These are phyloP conservation scores for Colletotrichum limetticola DNA, from an alignment of 2,329 filamentous ascomycete genomes.

Conservation along the genomic window DNA sequence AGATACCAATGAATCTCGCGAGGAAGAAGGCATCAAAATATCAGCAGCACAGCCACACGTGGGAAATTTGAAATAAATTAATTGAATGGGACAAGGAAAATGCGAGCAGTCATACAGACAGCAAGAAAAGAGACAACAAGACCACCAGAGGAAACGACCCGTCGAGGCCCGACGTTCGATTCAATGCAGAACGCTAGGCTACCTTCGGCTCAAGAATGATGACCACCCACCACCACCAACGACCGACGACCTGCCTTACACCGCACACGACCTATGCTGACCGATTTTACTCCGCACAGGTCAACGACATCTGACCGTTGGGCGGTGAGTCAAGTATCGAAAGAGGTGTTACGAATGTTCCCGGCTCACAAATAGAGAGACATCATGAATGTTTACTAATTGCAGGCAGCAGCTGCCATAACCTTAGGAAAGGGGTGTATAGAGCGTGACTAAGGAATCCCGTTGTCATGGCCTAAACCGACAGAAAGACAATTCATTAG, in stretches of 20 bases:
- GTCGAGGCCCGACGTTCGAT: neutral
- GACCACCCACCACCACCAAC: neutral
- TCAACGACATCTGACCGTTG: neutral
- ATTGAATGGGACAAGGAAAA: too few species aligned
- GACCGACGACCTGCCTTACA: neutral
- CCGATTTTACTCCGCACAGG: neutral
- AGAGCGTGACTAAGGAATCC: too few species aligned
- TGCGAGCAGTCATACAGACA: neutral
- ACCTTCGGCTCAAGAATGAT: slow-evolving; percentile 12
- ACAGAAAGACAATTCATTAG: too few species aligned
- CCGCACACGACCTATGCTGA: neutral
- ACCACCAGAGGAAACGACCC: neutral
- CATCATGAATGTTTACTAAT: neutral
- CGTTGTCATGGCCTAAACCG: too few species aligned
- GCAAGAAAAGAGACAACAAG: neutral
- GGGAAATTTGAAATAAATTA: too few species aligned
- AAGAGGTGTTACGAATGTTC: neutral
- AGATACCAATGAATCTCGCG: too few species aligned
- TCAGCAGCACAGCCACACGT: too few species aligned
- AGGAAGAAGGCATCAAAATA: too few species aligned
- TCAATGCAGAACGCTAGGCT: slow-evolving; percentile 7
- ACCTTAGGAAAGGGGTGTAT: too few species aligned
- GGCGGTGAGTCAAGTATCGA: neutral
- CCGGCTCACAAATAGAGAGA: neutral
- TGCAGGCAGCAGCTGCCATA: too few species aligned